phyloP scores from a whole-genome alignment of 129 eudicot species.

The Scalesia atractyloides region DNA sequence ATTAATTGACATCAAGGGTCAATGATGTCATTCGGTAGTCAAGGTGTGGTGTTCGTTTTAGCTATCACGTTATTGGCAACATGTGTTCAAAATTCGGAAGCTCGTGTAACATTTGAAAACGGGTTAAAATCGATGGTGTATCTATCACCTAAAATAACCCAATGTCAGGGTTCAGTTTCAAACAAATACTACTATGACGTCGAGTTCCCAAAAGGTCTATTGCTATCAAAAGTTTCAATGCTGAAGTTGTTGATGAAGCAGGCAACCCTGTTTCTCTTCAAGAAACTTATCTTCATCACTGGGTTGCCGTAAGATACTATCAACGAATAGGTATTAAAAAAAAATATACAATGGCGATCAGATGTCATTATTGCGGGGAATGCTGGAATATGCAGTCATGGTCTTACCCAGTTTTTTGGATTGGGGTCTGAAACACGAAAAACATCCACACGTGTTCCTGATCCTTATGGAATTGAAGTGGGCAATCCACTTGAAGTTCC shows the following conservation, averaged over 20 bases:
- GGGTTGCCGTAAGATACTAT: conserved; percentile 45
- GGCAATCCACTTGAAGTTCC: conserved; percentile 70
- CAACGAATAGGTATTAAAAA: conserved; percentile 32
- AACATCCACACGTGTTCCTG: conserved; percentile 68
- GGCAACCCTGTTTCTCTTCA: conserved; percentile 56
- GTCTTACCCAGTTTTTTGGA: conserved; percentile 65
- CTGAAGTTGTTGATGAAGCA: conserved; percentile 66
- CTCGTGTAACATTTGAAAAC: conserved; percentile 33
- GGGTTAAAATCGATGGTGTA: conserved; percentile 46
- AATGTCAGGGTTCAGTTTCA: conserved; percentile 54
- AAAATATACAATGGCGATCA: conserved; percentile 23
- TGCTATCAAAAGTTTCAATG: conserved; percentile 59
- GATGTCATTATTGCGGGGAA: conserved; percentile 50
- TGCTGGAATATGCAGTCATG: conserved; percentile 51
- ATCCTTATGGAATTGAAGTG: conserved; percentile 86
- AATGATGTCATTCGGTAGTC: conserved; percentile 31
- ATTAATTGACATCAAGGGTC: conserved; percentile 9
- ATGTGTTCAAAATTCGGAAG: conserved; percentile 25
- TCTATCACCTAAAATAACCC: conserved; percentile 45
- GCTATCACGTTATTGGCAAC: conserved; percentile 18
- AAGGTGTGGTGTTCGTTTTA: conserved; percentile 12
- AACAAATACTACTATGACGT: conserved; percentile 41
- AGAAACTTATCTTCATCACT: conserved; percentile 71
- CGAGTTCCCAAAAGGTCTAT: conserved; percentile 59
- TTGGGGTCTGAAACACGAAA: conserved; percentile 78